Evolutionary conservation across 2,329 filamentous ascomycete genomes (phyloP), one percentile per base, ranked within the genome.

Genomic region (Helotiales sp.): DNA sequence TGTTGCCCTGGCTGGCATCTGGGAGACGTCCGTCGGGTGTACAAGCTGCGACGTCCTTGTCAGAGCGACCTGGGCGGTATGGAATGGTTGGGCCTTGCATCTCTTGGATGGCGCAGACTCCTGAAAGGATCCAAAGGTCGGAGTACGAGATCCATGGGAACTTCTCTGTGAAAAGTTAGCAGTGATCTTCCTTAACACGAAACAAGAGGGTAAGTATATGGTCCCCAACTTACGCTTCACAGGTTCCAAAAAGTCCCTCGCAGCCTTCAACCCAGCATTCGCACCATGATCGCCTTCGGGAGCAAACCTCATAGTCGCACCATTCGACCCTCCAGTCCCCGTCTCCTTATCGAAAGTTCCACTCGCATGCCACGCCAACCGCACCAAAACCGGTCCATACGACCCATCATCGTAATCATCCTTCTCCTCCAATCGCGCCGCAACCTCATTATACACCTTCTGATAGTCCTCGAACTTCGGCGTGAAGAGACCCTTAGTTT

Each of bases 101-200:
- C 83, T 99, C 95, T 83, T 98, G 95, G 79, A 98, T 89, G 73
- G 94, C 92, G 78, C 85, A 87, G 72, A 96, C 89, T 77, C 93
- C 96, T 62, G 82, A 90, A 65, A 99, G 89, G 69, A 96, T 98
- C 96, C 95, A 98, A 73, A 99, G 90, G 79, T 99, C 95, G 15
- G 93, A 96, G 87, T 97, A 97, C 70, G 87, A 86, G 82, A 98
- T 97, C 96, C 95, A 98, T 61, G 95, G 94, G 87, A 93, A 94
- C 81, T 94, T 89, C 73, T 85, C 87, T 87, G 72, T 70, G 17
- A 52, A 45, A 54, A 59, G 69, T 76, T 67, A 75, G 68, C 37
- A 63, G 7, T 13, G 50, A n/a, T 57, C 45, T 62, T 8, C 20
- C 54, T 5, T 5, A 45, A 28, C 37, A 30, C 6, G 6, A 3